Evolutionary conservation across 2,329 filamentous ascomycete species (phyloP).

Genomic region (Tympanopsis confertula): DNA sequence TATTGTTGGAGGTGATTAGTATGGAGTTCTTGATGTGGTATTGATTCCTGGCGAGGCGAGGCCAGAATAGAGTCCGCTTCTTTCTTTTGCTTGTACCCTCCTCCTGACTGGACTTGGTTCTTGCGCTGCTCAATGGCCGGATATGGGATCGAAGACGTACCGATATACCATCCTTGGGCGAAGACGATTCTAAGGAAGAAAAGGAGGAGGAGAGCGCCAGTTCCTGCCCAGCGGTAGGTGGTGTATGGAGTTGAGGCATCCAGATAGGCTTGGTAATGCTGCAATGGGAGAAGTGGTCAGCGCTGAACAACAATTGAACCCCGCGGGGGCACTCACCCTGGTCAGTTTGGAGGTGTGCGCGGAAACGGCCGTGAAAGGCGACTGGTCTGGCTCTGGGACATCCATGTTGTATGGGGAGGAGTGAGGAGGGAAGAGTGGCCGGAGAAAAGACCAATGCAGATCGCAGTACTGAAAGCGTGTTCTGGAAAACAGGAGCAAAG

Average conservation of each 20-base stretch:
- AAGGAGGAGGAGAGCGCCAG: slow-evolving; percentile 60
- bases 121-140: too few species aligned
- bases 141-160: too few species aligned
- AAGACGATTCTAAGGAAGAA: slow-evolving; percentile 86
- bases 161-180: slow-evolving; percentile 97
- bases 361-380: slow-evolving; percentile 81
- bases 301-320: slow-evolving; percentile 1
- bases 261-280: slow-evolving; percentile 90
- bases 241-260: slow-evolving; percentile 88
- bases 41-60: too few species aligned
- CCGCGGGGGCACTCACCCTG: slow-evolving; percentile 43
- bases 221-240: slow-evolving; percentile 80
- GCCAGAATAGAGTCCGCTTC: too few species aligned
- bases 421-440: too few species aligned
- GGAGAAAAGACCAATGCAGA: too few species aligned
- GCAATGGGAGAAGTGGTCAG: slow-evolving; percentile 5
- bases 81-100: not conserved
- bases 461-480: too few species aligned
- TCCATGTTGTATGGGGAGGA: slow-evolving; percentile 63
- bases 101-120: too few species aligned
- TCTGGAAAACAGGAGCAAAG: too few species aligned
- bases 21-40: too few species aligned
- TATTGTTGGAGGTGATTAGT: slow-evolving; percentile 19
- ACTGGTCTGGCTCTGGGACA: slow-evolving; percentile 74
- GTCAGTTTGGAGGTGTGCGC: slow-evolving; percentile 69